These are phyloP conservation scores for Rosa chinensis DNA, from an alignment of 306 rosid species.

Conservation along the genomic window DNA sequence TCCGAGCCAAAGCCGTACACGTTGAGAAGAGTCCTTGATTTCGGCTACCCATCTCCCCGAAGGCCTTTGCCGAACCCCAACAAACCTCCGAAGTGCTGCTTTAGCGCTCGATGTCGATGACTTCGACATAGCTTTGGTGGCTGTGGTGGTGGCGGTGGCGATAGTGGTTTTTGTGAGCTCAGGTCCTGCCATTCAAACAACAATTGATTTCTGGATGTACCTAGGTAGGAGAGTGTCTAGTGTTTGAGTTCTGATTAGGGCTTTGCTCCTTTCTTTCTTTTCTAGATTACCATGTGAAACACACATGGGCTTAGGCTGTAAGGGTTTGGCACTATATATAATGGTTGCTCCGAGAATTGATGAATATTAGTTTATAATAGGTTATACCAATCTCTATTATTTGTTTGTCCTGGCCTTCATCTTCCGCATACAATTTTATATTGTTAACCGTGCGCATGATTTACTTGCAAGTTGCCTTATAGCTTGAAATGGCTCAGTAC, in stretches of 20 bases:
- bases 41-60: conserved; percentile 97
- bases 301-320: conserved; percentile 5
- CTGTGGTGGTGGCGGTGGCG: conserved; percentile 10
- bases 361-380: conserved; percentile 14
- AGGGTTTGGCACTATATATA: conserved; percentile 35
- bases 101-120: conserved; percentile 30
- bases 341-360: conserved; percentile 30
- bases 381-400: conserved; percentile 40
- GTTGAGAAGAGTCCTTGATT: conserved; percentile 90
- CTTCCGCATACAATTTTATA: conserved; percentile 24
- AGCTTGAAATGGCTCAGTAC: background rate
- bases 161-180: conserved; percentile 46
- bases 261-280: background rate
- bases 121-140: conserved; percentile 14
- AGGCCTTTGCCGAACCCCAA: conserved; percentile 89
- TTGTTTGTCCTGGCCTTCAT: conserved; percentile 27
- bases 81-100: conserved; percentile 44
- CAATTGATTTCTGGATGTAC: background rate
- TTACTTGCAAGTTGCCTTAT: conserved; percentile 13
- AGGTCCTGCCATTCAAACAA: conserved; percentile 51
- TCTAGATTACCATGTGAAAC: conserved; percentile 5
- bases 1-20: conserved; percentile 84
- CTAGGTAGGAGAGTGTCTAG: background rate
- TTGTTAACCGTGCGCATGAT: conserved; percentile 27
- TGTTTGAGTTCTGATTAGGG: conserved; percentile 1